A percentile compares a stretch with the other conserved stretches of the same genome.
phyloP scores from a whole-genome alignment of 2,329 filamentous ascomycete species.

The Arthroderma uncinatum region DNA sequence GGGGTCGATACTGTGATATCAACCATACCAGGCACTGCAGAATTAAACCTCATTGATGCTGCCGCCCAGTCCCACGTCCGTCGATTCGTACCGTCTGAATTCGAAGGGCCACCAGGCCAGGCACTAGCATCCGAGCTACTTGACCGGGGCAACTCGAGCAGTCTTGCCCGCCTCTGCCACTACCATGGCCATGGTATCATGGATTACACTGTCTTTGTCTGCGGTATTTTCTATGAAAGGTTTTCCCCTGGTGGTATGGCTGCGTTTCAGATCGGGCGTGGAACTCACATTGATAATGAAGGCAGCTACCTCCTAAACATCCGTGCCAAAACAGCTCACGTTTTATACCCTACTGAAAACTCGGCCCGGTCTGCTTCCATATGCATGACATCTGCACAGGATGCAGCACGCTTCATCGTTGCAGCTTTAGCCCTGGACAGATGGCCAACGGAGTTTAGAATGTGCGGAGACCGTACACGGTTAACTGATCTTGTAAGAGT shows the following conservation, averaged over 20 bases:
- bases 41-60: slow-evolving; percentile 62
- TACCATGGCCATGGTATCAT: slow-evolving; percentile 43
- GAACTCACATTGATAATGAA: slow-evolving; percentile 44
- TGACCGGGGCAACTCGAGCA: slow-evolving; percentile 49
- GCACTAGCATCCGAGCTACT: slow-evolving; percentile 48
- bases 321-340: slow-evolving; percentile 46
- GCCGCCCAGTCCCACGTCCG: slow-evolving; percentile 54
- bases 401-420: slow-evolving; percentile 60
- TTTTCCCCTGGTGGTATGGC: slow-evolving; percentile 58
- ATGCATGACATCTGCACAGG: slow-evolving; percentile 57
- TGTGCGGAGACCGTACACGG: slow-evolving; percentile 55
- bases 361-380: slow-evolving; percentile 44
- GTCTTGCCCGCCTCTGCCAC: slow-evolving; percentile 46
- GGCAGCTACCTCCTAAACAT: slow-evolving; percentile 59
- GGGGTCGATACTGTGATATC: slow-evolving; percentile 67
- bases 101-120: slow-evolving; percentile 52
- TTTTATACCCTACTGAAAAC: slow-evolving; percentile 43
- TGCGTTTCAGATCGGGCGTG: slow-evolving; percentile 47
- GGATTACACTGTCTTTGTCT: slow-evolving; percentile 59
- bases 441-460: slow-evolving; percentile 59
- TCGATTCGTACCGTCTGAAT: slow-evolving; percentile 64
- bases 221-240: slow-evolving; percentile 64
- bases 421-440: slow-evolving; percentile 50
- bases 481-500: slow-evolving; percentile 50
- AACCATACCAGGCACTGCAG: slow-evolving; percentile 54